phyloP scores from a whole-genome alignment of 345 rosid species.

The Combretum micranthum region DNA sequence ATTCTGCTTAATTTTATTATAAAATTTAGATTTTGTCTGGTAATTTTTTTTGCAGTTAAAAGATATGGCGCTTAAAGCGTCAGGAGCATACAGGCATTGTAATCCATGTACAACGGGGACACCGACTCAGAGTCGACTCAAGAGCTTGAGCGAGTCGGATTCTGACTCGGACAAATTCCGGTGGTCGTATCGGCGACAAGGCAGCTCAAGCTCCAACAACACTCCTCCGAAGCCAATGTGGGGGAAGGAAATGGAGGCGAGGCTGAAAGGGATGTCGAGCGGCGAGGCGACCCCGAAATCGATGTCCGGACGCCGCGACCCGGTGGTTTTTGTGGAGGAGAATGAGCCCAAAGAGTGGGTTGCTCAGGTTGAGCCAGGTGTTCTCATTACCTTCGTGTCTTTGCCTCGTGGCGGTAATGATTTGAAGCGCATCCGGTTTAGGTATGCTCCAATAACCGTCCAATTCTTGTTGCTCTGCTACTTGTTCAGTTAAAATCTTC shows the following conservation, averaged over 20 bases:
- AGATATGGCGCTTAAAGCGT: conserved; percentile 89
- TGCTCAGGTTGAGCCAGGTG: conserved; percentile 97
- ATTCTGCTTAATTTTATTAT: background rate
- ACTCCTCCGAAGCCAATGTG: conserved; percentile 35
- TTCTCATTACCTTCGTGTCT: conserved; percentile 83
- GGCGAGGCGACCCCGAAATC: conserved; percentile 75
- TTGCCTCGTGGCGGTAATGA: conserved; percentile 95
- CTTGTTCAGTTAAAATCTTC: background rate
- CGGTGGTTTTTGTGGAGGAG: conserved; percentile 74
- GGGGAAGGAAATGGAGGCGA: conserved; percentile 86
- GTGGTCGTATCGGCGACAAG: conserved; percentile 64
- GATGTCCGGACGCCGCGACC: conserved; percentile 55
- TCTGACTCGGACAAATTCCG: conserved; percentile 64
- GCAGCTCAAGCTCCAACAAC: conserved; percentile 62
- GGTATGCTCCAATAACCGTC: conserved; percentile 29
- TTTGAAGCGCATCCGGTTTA: conserved; percentile 88
- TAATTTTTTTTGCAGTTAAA: conserved; percentile 46
- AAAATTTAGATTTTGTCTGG: background rate
- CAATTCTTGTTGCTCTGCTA: background rate
- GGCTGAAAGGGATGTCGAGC: conserved; percentile 66
- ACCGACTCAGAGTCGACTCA: conserved; percentile 33
- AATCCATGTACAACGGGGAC: conserved; percentile 60
- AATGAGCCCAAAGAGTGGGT: conserved; percentile 92
- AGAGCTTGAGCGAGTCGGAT: conserved; percentile 43
- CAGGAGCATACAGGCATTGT: conserved; percentile 86